These are phyloP conservation scores for Phytophthora cajani DNA, from an alignment of 352 stramenopile genomes.

Conservation along the genomic window DNA sequence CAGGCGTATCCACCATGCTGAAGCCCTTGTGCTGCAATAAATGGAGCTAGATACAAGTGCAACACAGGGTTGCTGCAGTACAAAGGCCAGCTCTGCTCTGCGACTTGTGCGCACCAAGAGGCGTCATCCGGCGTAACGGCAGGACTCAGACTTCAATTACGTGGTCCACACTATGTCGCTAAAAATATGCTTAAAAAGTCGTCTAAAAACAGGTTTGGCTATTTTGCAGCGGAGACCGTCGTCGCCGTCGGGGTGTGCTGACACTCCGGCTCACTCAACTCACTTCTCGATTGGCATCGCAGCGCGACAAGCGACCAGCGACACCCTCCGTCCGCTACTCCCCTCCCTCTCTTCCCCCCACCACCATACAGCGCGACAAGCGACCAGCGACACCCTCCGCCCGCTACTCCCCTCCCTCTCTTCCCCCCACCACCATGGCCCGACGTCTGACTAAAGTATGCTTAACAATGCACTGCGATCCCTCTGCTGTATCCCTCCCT, in stretches of 20 bases:
- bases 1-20: slow-evolving; percentile 6
- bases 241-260: no score
- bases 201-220: slow-evolving; percentile 13
- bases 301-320: slow-evolving; percentile 11
- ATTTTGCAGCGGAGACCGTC: slow-evolving; percentile 9
- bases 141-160: slow-evolving; percentile 19
- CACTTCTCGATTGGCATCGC: slow-evolving; percentile 41
- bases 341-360: no score
- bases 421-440: slow-evolving; percentile 52
- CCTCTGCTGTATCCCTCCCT: background rate
- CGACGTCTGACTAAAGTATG: slow-evolving; percentile 83
- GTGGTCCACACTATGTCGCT: slow-evolving; percentile 13
- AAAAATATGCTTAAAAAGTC: slow-evolving; percentile 31
- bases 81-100: slow-evolving; percentile 5
- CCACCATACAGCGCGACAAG: slow-evolving; percentile 15
- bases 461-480: background rate
- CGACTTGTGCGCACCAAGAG: slow-evolving; percentile 31
- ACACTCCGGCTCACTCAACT: slow-evolving; percentile 5
- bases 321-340: background rate
- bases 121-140: slow-evolving; percentile 19
- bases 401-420: background rate
- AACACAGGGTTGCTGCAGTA: background rate
- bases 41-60: background rate
- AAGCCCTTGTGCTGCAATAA: background rate
- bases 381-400: background rate